phyloP scores from a whole-genome alignment of 768 basidiomycete species.

The Pluteus cervinus region DNA sequence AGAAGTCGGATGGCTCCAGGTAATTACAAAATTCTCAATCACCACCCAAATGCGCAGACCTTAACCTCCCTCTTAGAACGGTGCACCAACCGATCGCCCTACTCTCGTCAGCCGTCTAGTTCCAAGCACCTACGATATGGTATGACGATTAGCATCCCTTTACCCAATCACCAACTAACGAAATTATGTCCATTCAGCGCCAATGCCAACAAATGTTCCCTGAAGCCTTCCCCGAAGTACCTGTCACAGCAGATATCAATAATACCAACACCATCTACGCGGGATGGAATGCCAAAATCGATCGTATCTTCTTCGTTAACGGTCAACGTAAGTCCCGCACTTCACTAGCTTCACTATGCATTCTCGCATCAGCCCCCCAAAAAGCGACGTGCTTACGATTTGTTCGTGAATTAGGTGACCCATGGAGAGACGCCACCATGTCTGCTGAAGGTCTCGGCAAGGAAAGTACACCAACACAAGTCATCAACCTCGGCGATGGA shows the following conservation, averaged over 20 bases:
- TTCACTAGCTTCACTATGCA: background rate
- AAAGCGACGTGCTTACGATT: background rate
- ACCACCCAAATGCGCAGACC: background rate
- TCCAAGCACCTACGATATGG: constrained; percentile 50
- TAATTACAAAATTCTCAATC: constrained; percentile 7
- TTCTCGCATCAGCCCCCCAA: background rate
- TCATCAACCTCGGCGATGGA: constrained; percentile 52
- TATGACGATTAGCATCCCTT: constrained; percentile 17
- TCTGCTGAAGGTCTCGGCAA: constrained; percentile 46
- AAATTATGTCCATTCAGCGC: constrained; percentile 46
- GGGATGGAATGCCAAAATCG: constrained; percentile 57
- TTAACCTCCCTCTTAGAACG: too few relatives aligned
- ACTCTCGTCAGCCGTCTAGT: constrained; percentile 51
- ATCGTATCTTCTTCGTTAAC: constrained; percentile 65
- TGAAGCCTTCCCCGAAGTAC: constrained; percentile 42
- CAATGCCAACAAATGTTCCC: constrained; percentile 69
- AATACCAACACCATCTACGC: constrained; percentile 44
- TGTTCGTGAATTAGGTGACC: constrained; percentile 48
- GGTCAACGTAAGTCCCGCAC: constrained; percentile 47
- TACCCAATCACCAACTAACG: background rate
- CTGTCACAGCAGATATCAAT: constrained; percentile 35
- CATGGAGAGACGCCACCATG: constrained; percentile 66
- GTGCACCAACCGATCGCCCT: constrained; percentile 29
- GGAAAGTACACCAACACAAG: constrained; percentile 44
- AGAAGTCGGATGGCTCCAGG: constrained; percentile 58